These are phyloP conservation scores for Pyricularia grisea DNA, from an alignment of 2,329 filamentous ascomycete genomes.

Conservation along the genomic window DNA sequence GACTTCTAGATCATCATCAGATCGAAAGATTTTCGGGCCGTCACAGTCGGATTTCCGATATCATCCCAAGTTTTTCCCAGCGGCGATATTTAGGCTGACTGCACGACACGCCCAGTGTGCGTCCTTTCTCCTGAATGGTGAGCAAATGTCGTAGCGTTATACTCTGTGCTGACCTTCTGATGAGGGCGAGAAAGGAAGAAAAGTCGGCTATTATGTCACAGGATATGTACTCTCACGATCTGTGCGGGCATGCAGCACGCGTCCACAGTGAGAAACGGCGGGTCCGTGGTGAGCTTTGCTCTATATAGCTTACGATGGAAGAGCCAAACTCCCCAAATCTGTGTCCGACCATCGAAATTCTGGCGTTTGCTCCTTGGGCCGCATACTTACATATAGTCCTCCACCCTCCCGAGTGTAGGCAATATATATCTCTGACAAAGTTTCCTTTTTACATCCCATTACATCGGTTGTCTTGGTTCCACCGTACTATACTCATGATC, in stretches of 20 bases:
- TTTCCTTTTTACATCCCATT: background rate
- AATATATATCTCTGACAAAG: background rate
- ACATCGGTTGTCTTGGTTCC: background rate
- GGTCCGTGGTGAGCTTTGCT: background rate
- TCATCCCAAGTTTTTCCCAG: background rate
- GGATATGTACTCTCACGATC: background rate
- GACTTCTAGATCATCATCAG: background rate
- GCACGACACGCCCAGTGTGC: background rate
- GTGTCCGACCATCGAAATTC: background rate
- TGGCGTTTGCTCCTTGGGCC: background rate
- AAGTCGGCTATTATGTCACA: background rate
- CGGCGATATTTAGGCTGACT: background rate
- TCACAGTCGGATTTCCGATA: background rate
- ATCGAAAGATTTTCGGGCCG: background rate
- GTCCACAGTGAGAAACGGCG: background rate
- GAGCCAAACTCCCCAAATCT: background rate
- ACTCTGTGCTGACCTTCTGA: background rate
- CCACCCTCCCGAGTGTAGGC: background rate
- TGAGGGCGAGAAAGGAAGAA: background rate
- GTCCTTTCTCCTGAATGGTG: background rate
- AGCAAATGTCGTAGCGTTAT: background rate
- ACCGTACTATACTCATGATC: background rate
- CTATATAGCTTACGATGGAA: background rate
- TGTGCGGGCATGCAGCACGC: background rate
- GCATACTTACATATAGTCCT: background rate